A percentile compares a stretch with the other conserved stretches of the same genome.
Conservation (phyloP, 768 basidiomycete genomes). For the Lentinula aciculospora region DNA sequence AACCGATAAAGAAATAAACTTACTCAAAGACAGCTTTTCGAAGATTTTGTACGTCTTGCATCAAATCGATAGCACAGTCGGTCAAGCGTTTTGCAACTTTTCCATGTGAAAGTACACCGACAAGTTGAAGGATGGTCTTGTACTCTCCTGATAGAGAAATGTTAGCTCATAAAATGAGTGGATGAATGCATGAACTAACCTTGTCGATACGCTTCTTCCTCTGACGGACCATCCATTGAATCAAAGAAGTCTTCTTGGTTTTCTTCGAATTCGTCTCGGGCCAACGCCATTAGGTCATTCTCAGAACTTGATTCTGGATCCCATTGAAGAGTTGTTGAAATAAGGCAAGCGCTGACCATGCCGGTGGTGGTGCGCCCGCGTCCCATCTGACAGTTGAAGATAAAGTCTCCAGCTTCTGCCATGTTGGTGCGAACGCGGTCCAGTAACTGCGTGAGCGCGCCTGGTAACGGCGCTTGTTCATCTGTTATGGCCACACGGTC, state of each 20-base stretch:
- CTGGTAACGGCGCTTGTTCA: slow-evolving; percentile 93
- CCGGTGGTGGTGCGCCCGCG: slow-evolving; percentile 91
- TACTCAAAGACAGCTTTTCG: slow-evolving; percentile 94
- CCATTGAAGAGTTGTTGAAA: slow-evolving; percentile 71
- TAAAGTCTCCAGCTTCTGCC: slow-evolving; percentile 63
- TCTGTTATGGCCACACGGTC: slow-evolving; percentile 95
- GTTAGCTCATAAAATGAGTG: neutral
- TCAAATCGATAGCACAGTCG: slow-evolving; percentile 83
- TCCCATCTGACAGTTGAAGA: slow-evolving; percentile 99
- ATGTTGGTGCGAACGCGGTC: slow-evolving; percentile 61
- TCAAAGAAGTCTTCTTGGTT: slow-evolving; percentile 44
- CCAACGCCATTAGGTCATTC: slow-evolving; percentile 13
- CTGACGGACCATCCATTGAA: slow-evolving; percentile 74
- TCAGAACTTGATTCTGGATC: slow-evolving; percentile 27
- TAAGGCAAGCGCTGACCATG: slow-evolving; percentile 86
- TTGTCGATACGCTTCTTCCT: slow-evolving; percentile 85
- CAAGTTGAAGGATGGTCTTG: slow-evolving; percentile 92
- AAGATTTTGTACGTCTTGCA: slow-evolving; percentile 97
- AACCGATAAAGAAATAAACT: slow-evolving; percentile 20
- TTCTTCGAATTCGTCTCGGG: slow-evolving; percentile 28
- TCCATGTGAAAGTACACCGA: slow-evolving; percentile 86
- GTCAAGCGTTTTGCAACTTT: slow-evolving; percentile 89
- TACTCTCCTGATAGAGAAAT: slow-evolving; percentile 70
- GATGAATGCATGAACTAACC: slow-evolving; percentile 35
- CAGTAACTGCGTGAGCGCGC: slow-evolving; percentile 73